Evolutionary conservation across 2,329 filamentous ascomycete genomes (phyloP), one percentile per base, ranked within the genome.

Genomic region (Xylariaceae sp.): DNA sequence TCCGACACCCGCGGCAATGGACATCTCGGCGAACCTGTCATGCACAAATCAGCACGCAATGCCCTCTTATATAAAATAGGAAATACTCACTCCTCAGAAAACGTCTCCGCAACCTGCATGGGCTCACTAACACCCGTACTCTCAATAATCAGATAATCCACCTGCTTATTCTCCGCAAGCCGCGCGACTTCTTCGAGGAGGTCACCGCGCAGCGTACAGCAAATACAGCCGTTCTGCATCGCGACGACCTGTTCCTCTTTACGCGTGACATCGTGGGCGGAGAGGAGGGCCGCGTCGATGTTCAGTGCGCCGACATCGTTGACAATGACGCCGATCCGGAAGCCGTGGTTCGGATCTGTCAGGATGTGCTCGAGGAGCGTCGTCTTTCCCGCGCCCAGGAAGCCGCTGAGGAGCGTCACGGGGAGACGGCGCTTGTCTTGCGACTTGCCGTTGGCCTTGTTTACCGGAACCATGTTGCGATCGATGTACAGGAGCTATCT

Each of bases 201-300:
- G 58, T 90, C 88, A 0, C 87, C 87, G 2, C 88, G 83, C 0
- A 90, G 77, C 0, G 87, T 90, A 66, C 88, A 91, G 76, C 88
- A 91, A 66, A 91, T 91, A 64, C 88, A 90, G 8, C 88, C 86
- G 62, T 89, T 89, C 67, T 89, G 85, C 57, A 89, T 78, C 8
- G 85, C 82, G 13, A 89, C 83, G 37, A 89, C 77, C 63, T 88
- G 86, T 64, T 88, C 84, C 45, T 86, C 75, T 63, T 82, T 80
- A 2, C 70, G 67, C 34, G 80, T 82, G 42, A 87, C 72, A 23
- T 78, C 79, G 66, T 85, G 79, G 1, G 82, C 76, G 13, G 80
- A 80, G 50, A 88, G 82, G 0, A 87, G 73, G 4, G 83, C 78
- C 0, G 85, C 85, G 59, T 89, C 85, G 64, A 88, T 82, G 64